Conservation (phyloP, 1,284 basidiomycete genomes). For the Cryptococcus amylolentus region DNA sequence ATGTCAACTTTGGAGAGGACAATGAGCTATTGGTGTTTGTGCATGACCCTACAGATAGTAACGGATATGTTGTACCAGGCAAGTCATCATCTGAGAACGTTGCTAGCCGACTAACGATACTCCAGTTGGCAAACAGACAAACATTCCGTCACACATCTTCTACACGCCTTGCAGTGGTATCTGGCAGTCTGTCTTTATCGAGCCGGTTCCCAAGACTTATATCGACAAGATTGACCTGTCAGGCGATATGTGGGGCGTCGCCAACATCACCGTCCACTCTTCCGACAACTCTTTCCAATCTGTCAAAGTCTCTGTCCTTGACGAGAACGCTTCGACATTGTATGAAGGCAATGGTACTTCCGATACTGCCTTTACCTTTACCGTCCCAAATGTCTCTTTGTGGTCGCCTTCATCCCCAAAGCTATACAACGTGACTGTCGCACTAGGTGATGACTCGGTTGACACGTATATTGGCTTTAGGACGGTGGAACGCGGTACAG, state of each 20-base stretch:
- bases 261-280: slow-evolving; percentile 5
- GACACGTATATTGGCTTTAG: not conserved
- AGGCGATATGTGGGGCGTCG: slow-evolving; percentile 16
- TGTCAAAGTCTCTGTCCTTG: slow-evolving; percentile 8
- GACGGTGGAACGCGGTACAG: slow-evolving; percentile 6
- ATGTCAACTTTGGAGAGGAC: slow-evolving; percentile 9
- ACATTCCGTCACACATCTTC: slow-evolving; percentile 20
- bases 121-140: slow-evolving; percentile 19
- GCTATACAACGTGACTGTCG: too few relatives aligned
- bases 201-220: slow-evolving; percentile 17
- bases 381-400: slow-evolving; percentile 12
- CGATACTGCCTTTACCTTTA: slow-evolving; percentile 11
- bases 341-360: slow-evolving; percentile 4
- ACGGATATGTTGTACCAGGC: slow-evolving; percentile 11
- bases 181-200: slow-evolving; percentile 24
- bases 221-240: slow-evolving; percentile 14
- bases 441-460: too few relatives aligned
- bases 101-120: not conserved
- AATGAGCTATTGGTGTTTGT: slow-evolving; percentile 24
- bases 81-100: not conserved
- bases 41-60: slow-evolving; percentile 19
- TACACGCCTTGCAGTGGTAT: slow-evolving; percentile 24
- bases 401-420: too few relatives aligned
- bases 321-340: not conserved
- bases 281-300: too few relatives aligned